Evolutionary conservation across 805 yeast species (phyloP).

Genomic region (Saccharomycopsis capsularis): DNA sequence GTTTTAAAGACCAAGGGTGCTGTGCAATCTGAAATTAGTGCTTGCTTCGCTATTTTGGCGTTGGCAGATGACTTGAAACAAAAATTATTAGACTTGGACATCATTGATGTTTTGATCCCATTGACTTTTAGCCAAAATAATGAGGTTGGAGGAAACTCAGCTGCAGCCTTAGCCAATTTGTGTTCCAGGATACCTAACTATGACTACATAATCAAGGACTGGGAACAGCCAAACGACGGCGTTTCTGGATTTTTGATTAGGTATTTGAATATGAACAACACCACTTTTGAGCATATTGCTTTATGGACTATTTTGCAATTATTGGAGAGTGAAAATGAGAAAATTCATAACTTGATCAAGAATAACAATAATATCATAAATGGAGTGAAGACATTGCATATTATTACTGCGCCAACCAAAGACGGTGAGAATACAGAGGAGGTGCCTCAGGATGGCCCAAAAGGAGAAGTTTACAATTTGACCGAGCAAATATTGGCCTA

Average conservation of each 20-base stretch:
- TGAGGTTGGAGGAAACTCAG: constrained; percentile 97
- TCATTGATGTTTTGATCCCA: constrained; percentile 84
- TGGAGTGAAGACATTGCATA: constrained; percentile 44
- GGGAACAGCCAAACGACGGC: constrained; percentile 80
- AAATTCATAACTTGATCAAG: constrained; percentile 48
- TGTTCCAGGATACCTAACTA: constrained; percentile 87
- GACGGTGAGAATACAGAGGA: constrained; percentile 22
- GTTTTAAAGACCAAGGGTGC: constrained; percentile 81
- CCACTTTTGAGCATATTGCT: constrained; percentile 96
- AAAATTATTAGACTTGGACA: constrained; percentile 73
- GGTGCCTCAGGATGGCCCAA: constrained; percentile 44
- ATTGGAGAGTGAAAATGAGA: constrained; percentile 74
- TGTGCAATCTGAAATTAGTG: constrained; percentile 94
- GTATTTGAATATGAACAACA: constrained; percentile 75
- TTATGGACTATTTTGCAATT: constrained; percentile 94
- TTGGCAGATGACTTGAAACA: constrained; percentile 91
- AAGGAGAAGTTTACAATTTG: constrained; percentile 55
- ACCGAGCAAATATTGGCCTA: constrained; percentile 52
- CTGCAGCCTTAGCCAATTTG: constrained; percentile 94
- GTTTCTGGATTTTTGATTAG: constrained; percentile 74
- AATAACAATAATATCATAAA: constrained; percentile 46
- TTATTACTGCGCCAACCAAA: constrained; percentile 13
- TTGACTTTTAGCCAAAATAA: constrained; percentile 80
- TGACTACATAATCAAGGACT: constrained; percentile 65
- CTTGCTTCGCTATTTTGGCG: constrained; percentile 95